phyloP scores from a whole-genome alignment of 1,284 basidiomycete genomes.

The Thelephora terrestris region DNA sequence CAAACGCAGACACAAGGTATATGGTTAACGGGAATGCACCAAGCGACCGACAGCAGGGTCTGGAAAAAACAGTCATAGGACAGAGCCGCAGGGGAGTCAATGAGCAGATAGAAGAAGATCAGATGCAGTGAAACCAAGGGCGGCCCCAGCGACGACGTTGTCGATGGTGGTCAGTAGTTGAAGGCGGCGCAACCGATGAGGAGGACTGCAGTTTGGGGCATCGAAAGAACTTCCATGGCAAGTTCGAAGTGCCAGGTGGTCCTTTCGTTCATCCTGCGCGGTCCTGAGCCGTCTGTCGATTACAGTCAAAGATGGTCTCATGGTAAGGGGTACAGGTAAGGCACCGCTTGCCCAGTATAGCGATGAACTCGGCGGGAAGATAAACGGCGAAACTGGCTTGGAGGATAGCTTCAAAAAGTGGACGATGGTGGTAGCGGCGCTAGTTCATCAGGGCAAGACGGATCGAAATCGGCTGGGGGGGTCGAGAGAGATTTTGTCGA shows the following conservation, averaged over 20 bases:
- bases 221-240: neutral
- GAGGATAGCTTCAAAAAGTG: too few relatives aligned
- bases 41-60: neutral
- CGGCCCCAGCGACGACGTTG: neutral
- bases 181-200: neutral
- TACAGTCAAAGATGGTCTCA: neutral
- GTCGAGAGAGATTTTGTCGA: too few relatives aligned
- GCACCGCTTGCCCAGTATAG: too few relatives aligned
- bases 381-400: too few relatives aligned
- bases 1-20: too few relatives aligned
- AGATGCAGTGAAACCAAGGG: neutral
- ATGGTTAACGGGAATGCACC: neutral
- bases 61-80: conserved; percentile 3
- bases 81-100: neutral
- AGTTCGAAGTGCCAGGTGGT: conserved; percentile 1
- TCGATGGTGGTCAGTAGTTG: too few relatives aligned
- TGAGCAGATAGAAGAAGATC: too few relatives aligned
- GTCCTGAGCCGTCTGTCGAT: neutral
- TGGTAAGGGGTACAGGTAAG: neutral
- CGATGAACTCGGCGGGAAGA: too few relatives aligned
- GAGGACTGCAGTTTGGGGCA: conserved; percentile 1
- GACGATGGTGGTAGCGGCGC: too few relatives aligned
- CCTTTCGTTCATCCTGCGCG: too few relatives aligned
- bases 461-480: too few relatives aligned
- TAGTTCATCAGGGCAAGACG: too few relatives aligned